phyloP scores from a whole-genome alignment of 2,329 filamentous ascomycete genomes.

The Penicillium brasilianum region DNA sequence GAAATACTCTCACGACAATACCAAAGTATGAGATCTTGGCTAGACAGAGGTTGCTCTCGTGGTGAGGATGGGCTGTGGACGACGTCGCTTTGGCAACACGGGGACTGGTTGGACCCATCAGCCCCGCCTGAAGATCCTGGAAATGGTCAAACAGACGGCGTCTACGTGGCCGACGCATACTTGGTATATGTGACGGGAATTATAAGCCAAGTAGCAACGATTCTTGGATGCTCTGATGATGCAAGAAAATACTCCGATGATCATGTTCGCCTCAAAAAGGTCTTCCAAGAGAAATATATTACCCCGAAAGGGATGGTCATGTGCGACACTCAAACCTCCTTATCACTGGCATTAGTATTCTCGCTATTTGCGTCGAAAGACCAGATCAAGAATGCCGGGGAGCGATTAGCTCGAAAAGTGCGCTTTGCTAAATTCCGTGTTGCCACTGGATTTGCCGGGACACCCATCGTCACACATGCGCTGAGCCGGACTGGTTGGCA shows the following conservation, averaged over 20 bases:
- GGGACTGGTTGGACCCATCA: conserved; percentile 50
- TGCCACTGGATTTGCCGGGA: conserved; percentile 44
- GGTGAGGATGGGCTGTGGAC: conserved; percentile 44
- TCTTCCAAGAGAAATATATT: conserved; percentile 40
- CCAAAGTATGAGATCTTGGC: conserved; percentile 42
- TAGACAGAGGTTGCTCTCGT: conserved; percentile 42
- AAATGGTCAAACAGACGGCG: conserved; percentile 37
- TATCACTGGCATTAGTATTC: conserved; percentile 33
- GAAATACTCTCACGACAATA: conserved; percentile 43
- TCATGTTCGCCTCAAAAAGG: conserved; percentile 22
- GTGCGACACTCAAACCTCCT: conserved; percentile 41
- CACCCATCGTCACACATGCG: conserved; percentile 34
- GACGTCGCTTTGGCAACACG: conserved; percentile 41
- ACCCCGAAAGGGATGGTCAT: conserved; percentile 34
- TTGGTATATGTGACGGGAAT: conserved; percentile 42
- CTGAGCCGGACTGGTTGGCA: conserved; percentile 30
- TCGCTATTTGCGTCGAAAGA: conserved; percentile 27
- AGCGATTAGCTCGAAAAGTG: conserved; percentile 11
- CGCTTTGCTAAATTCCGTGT: conserved; percentile 39
- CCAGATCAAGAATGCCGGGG: conserved; percentile 18
- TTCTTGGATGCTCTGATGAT: conserved; percentile 31
- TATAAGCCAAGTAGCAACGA: conserved; percentile 35
- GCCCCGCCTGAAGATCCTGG: conserved; percentile 44
- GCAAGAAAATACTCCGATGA: conserved; percentile 29
- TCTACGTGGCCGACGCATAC: conserved; percentile 47